These are phyloP conservation scores for Aureobasidium lini DNA, from an alignment of 2,329 filamentous ascomycete genomes.

Conservation along the genomic window DNA sequence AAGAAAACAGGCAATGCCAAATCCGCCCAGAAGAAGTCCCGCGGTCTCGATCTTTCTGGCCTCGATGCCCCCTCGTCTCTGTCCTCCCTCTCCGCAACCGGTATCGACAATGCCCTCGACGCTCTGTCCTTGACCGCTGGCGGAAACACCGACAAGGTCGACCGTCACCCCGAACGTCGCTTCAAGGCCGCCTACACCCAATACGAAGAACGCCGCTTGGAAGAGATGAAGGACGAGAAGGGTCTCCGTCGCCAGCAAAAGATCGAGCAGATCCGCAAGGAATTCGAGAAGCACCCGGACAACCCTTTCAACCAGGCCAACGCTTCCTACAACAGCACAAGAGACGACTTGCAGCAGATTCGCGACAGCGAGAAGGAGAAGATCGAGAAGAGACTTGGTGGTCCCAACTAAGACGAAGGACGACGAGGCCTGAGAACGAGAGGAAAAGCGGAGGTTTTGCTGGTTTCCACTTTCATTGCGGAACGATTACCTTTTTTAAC, in stretches of 20 bases:
- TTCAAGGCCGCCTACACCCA: slow-evolving; percentile 79
- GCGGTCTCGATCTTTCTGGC: slow-evolving; percentile 66
- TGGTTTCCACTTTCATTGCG: background rate
- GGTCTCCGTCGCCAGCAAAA: slow-evolving; percentile 77
- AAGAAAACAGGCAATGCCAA: slow-evolving; percentile 61
- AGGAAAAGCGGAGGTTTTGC: background rate
- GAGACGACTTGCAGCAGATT: slow-evolving; percentile 65
- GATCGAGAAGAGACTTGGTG: slow-evolving; percentile 62
- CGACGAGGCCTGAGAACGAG: background rate
- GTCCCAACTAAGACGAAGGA: background rate
- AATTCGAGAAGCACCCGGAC: slow-evolving; percentile 90
- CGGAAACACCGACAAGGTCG: slow-evolving; percentile 58
- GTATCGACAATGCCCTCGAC: slow-evolving; percentile 90
- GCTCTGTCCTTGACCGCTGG: slow-evolving; percentile 63
- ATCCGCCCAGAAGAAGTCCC: slow-evolving; percentile 51
- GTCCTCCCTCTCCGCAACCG: slow-evolving; percentile 65
- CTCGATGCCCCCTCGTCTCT: slow-evolving; percentile 55
- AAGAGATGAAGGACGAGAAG: slow-evolving; percentile 79
- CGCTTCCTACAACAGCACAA: slow-evolving; percentile 65
- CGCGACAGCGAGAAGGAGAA: slow-evolving; percentile 60
- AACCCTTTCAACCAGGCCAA: slow-evolving; percentile 87
- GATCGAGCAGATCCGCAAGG: slow-evolving; percentile 75
- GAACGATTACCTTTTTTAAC: background rate
- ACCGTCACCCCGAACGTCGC: slow-evolving; percentile 79
- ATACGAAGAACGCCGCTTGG: slow-evolving; percentile 72